phyloP scores from a whole-genome alignment of 2,329 filamentous ascomycete species.

The Onygenales sp. region DNA sequence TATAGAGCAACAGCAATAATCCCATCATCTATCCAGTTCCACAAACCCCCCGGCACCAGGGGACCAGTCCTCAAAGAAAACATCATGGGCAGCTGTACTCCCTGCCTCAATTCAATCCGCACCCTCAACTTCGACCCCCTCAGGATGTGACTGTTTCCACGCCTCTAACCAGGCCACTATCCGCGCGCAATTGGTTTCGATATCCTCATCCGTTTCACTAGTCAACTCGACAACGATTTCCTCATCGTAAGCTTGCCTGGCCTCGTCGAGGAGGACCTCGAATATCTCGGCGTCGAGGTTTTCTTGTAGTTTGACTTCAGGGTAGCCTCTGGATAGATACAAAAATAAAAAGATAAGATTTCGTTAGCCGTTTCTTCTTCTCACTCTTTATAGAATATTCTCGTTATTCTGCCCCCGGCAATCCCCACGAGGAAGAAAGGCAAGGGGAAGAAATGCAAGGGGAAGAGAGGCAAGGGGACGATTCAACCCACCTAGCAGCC shows the following conservation, averaged over 20 bases:
- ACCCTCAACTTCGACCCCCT: slow-evolving; percentile 6
- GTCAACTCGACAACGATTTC: slow-evolving; percentile 81
- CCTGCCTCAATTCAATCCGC: slow-evolving; percentile 14
- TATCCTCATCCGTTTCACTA: slow-evolving; percentile 73
- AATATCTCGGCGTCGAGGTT: slow-evolving; percentile 98
- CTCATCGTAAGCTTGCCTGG: slow-evolving; percentile 73
- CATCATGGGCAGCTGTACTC: neutral
- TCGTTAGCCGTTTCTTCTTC: slow-evolving; percentile 3
- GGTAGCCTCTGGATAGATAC: slow-evolving; percentile 54
- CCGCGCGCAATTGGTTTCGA: slow-evolving; percentile 79
- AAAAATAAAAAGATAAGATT: slow-evolving; percentile 3
- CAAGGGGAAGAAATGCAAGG: neutral
- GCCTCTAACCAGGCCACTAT: slow-evolving; percentile 72
- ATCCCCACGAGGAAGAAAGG: neutral
- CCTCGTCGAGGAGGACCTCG: slow-evolving; percentile 86
- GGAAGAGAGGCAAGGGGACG: neutral
- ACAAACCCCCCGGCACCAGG: too few relatives aligned
- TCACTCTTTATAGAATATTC: neutral
- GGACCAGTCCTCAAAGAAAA: too few relatives aligned
- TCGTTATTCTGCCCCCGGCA: neutral
- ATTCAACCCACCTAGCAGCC: slow-evolving; percentile 50
- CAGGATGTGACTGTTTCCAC: slow-evolving; percentile 56
- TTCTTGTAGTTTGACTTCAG: slow-evolving; percentile 81
- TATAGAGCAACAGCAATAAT: slow-evolving; percentile 31
- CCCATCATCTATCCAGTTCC: neutral